Conservation (phyloP, 352 stramenopile genomes). For the Blastocystis sp. region DNA sequence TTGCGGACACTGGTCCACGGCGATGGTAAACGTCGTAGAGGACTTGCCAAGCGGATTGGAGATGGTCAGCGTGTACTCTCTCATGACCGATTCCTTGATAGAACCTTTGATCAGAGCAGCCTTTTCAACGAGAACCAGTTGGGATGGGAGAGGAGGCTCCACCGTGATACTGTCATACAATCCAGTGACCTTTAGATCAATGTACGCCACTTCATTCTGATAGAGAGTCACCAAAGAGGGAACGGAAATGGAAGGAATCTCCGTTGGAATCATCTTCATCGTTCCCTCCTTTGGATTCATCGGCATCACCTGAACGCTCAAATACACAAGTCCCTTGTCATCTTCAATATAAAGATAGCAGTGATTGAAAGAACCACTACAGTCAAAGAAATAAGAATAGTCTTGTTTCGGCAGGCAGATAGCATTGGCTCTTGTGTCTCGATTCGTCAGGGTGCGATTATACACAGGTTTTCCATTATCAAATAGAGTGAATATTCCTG, state of each 20-base stretch:
- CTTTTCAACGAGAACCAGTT: background rate
- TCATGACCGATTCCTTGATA: background rate
- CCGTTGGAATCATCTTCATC: background rate
- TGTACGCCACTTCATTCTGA: background rate
- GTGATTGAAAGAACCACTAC: background rate
- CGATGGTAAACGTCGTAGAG: background rate
- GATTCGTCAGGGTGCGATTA: background rate
- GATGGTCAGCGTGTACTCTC: background rate
- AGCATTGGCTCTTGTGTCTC: background rate
- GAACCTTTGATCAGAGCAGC: background rate
- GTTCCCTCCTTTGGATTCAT: background rate
- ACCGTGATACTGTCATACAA: background rate
- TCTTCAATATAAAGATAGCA: background rate
- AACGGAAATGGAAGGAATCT: background rate
- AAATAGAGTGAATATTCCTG: background rate
- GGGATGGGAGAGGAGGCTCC: background rate
- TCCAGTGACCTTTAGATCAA: background rate
- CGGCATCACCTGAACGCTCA: background rate
- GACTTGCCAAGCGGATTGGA: background rate
- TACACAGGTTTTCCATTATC: background rate
- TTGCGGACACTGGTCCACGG: background rate
- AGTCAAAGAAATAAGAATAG: background rate
- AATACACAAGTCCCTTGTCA: background rate
- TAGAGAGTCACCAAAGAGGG: background rate
- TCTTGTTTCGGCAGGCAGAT: background rate